Evolutionary conservation across 1,284 basidiomycete species (phyloP).

Genomic region (Irpex sp.): DNA sequence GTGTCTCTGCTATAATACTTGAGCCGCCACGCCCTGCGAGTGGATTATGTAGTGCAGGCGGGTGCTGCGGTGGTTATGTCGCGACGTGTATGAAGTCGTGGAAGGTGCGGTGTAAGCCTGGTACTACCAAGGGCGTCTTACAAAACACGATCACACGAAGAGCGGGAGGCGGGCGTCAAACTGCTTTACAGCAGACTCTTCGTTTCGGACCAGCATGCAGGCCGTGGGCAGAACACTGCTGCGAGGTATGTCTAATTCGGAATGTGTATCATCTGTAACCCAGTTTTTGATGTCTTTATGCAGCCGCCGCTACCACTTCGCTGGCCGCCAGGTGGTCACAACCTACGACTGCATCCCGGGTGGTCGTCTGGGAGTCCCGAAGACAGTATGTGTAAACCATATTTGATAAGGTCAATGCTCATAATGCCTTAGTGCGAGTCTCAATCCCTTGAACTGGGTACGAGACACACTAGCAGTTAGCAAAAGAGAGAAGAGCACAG

Average conservation of each 20-base stretch:
- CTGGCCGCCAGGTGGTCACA: slow-evolving; percentile 16
- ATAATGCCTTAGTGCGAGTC: slow-evolving; percentile 25
- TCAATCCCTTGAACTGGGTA: slow-evolving; percentile 60
- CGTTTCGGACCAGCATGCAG: slow-evolving; percentile 27
- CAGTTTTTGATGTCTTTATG: neutral
- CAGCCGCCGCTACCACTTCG: slow-evolving; percentile 7
- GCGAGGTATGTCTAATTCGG: slow-evolving; percentile 16
- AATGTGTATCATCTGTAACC: slow-evolving; percentile 2
- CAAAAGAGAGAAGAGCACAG: slow-evolving; percentile 41
- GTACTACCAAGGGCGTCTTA: slow-evolving; percentile 2
- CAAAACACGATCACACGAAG: slow-evolving; percentile 1
- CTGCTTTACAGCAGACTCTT: slow-evolving; percentile 8
- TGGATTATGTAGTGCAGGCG: neutral
- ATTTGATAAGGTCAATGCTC: neutral
- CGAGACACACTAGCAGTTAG: slow-evolving; percentile 51
- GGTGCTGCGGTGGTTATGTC: neutral
- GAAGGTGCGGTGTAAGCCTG: neutral
- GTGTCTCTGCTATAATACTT: neutral
- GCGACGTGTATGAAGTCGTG: slow-evolving; percentile 6
- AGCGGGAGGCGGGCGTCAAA: neutral
- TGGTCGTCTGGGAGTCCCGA: slow-evolving; percentile 32
- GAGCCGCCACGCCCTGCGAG: slow-evolving; percentile 1
- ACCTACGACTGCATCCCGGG: slow-evolving; percentile 25
- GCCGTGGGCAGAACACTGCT: slow-evolving; percentile 27
- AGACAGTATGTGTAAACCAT: slow-evolving; percentile 35